Evolutionary conservation across 495 filamentous ascomycete species (phyloP), one percentile per base, ranked within the genome.

Genomic region (Talaromyces ruber): DNA sequence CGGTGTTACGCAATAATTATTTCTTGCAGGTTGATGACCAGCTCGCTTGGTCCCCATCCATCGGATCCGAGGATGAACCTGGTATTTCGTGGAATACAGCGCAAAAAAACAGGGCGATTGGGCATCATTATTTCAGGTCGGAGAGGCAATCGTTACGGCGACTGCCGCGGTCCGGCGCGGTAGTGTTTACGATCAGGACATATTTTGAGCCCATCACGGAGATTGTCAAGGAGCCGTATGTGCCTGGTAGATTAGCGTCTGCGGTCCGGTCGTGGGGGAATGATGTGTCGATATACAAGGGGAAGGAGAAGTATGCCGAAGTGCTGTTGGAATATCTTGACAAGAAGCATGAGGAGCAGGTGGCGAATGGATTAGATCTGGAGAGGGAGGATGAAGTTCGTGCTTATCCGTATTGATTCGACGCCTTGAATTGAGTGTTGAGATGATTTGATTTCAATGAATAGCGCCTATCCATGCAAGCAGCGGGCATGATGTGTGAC

Each of bases 261-360:
- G 89, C 86, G 25, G 72, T 93, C 12, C 74, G 92, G 62, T 95
- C 90, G 74, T 96, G 92, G 92, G 89, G 88, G 1, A 86, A 91
- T 56, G 89, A 94, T 80, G 92, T 96, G 9, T 82, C 83, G 32
- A 76, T 75, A 73, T 96, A 97, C 72, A 95, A 95, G 77, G 92
- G 92, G 21, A 87, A 81, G 76, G 90, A 91, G 67, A 84, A 79
- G 69, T 96, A 91, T 74, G 80, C 82, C 63, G 87, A 90, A 34
- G 86, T 95, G 3, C 71, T 97, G 71, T 73, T 96, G 65, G 89
- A 92, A 76, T 97, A 86, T 76, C 69, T 97, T 69, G 92, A 96
- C 75, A 67, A 65, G 70, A 89, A 88, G 77, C 91, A 95, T 77
- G 71, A 80, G 71, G 86, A 90, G 74, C 91, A 96, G 81, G 67